phyloP scores from a whole-genome alignment of 2,329 filamentous ascomycete species.

The Aspergillus terreus region DNA sequence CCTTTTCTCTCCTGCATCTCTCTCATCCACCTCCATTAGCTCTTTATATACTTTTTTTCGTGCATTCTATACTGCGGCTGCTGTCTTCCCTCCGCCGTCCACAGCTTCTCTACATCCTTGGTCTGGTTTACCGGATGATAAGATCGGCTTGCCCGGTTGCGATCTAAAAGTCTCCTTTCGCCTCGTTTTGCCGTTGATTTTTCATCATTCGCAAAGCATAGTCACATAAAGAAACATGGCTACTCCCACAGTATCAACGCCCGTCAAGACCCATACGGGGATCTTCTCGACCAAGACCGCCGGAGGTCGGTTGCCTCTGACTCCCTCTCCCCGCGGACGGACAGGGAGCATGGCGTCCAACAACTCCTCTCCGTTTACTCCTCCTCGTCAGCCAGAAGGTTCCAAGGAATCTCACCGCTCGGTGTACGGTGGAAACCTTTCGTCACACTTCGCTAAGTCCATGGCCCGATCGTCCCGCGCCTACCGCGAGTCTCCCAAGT shows the following conservation, averaged over 20 bases:
- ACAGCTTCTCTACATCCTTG: conserved; percentile 10
- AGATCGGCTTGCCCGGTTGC: background rate
- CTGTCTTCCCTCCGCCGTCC: conserved; percentile 14
- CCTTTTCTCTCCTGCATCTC: conserved; percentile 15
- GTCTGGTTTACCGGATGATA: conserved; percentile 6
- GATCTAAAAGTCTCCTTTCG: background rate
- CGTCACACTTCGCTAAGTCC: conserved; percentile 72
- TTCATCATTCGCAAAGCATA: background rate
- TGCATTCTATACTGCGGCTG: conserved; percentile 29
- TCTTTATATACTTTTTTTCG: conserved; percentile 21
- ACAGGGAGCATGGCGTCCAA: conserved; percentile 49
- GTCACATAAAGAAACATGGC: conserved; percentile 62
- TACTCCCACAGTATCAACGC: conserved; percentile 77
- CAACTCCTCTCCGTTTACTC: conserved; percentile 72
- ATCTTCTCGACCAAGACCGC: conserved; percentile 90
- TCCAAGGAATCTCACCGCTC: conserved; percentile 61
- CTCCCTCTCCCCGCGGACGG: conserved; percentile 75
- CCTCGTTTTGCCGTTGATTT: background rate
- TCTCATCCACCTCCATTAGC: conserved; percentile 8
- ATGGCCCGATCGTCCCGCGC: conserved; percentile 43
- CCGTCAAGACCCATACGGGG: conserved; percentile 89
- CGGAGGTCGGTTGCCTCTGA: conserved; percentile 90
- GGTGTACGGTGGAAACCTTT: conserved; percentile 74
- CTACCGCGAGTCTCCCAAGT: conserved; percentile 88
- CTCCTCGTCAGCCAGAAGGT: conserved; percentile 57